Evolutionary conservation across 2,329 filamentous ascomycete species (phyloP).

Genomic region (Colletotrichum chlorophyti): DNA sequence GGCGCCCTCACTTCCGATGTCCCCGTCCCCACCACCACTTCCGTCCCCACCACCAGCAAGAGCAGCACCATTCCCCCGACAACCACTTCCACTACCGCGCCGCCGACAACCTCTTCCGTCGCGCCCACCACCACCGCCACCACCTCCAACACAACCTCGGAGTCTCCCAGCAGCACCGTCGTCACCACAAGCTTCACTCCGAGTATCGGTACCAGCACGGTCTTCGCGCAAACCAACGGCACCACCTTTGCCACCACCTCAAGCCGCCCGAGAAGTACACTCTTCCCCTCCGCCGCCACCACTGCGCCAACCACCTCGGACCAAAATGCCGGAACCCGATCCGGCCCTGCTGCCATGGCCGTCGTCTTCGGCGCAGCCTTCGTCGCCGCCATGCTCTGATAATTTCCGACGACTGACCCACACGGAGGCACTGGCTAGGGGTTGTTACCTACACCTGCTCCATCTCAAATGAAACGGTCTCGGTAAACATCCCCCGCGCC

Average conservation of each 20-base stretch:
- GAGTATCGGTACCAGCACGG: conserved; percentile 12
- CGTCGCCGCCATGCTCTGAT: conserved; percentile 26
- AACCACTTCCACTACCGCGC: conserved; percentile 35
- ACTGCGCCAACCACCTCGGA: background rate
- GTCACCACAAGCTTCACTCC: conserved; percentile 11
- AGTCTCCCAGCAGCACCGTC: background rate
- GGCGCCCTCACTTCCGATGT: conserved; percentile 57
- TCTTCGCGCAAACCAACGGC: conserved; percentile 12
- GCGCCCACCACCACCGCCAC: conserved; percentile 9
- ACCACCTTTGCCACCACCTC: conserved; percentile 13
- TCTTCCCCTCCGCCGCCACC: background rate
- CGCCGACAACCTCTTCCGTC: conserved; percentile 16
- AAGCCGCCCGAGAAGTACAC: background rate
- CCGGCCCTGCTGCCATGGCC: conserved; percentile 21
- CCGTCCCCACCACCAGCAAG: conserved; percentile 35
- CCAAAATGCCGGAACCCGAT: conserved; percentile 12
- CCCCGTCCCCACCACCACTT: conserved; percentile 42
- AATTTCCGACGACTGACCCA: conserved; percentile 18
- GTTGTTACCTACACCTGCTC: background rate
- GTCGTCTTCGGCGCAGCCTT: conserved; percentile 27
- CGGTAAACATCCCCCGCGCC: no score
- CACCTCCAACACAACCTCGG: conserved; percentile 14
- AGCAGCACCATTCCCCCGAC: conserved; percentile 33
- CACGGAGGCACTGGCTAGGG: conserved; percentile 19
- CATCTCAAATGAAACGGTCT: no score